Evolutionary conservation across 169 alveolate species (phyloP).

Genomic region (Plasmodium coatneyi): DNA sequence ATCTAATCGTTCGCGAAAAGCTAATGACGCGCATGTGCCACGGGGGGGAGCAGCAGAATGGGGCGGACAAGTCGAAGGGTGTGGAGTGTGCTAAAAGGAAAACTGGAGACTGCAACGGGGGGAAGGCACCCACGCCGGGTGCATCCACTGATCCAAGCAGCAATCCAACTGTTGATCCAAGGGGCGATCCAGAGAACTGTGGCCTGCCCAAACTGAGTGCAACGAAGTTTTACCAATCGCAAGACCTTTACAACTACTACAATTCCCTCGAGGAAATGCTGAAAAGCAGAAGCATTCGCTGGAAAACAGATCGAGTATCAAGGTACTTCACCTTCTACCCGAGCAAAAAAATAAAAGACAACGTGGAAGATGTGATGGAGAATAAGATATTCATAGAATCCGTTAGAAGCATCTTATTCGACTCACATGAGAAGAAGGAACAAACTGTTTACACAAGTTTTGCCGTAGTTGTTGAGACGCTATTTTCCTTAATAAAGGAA

Average conservation of each 20-base stretch:
- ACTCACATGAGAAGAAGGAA: conserved; percentile 6
- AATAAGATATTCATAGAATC: conserved; percentile 42
- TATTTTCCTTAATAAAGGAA: conserved; percentile 26
- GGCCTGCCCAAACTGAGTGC: not conserved
- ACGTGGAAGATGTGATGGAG: not conserved
- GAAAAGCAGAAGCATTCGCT: not conserved
- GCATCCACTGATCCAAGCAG: not conserved
- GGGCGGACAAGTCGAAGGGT: not conserved
- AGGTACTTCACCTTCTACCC: conserved; percentile 47
- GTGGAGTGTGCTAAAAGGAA: not conserved
- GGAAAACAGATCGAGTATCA: conserved; percentile 9
- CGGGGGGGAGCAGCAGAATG: not conserved
- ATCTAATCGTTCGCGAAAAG: conserved; percentile 37
- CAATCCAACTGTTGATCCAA: not conserved
- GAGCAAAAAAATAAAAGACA: not conserved
- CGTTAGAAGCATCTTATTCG: conserved; percentile 42
- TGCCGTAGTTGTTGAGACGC: conserved; percentile 39
- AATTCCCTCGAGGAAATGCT: conserved; percentile 25
- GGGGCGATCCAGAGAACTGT: not conserved
- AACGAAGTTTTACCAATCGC: not conserved
- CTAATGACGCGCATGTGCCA: conserved; percentile 27
- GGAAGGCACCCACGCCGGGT: not conserved
- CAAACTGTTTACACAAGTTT: conserved; percentile 15
- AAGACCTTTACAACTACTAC: conserved; percentile 33
- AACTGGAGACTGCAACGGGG: not conserved